A percentile compares a stretch with the other conserved stretches of the same genome.
Conservation (phyloP, 2,329 filamentous ascomycete genomes). For the Phialophora verrucosa region DNA sequence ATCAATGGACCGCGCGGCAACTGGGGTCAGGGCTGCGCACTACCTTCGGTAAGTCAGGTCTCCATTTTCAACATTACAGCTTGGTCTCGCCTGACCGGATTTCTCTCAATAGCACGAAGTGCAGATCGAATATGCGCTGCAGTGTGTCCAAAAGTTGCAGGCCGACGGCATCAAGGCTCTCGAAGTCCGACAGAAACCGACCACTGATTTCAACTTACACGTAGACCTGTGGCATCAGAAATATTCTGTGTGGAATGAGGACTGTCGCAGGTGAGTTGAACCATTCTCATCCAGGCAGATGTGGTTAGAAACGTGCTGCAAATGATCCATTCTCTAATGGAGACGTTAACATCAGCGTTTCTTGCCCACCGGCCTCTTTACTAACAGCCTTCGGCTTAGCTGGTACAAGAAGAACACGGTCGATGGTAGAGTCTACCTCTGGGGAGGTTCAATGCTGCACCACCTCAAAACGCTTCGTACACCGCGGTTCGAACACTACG, state of each 20-base stretch:
- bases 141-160: constrained; percentile 25
- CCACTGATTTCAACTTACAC: constrained; percentile 24
- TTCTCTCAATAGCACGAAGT: constrained; percentile 8
- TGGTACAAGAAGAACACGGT: constrained; percentile 25
- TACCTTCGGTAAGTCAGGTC: constrained; percentile 7
- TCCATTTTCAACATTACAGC: background rate
- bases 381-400: constrained; percentile 3
- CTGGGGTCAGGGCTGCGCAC: constrained; percentile 13
- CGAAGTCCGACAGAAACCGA: constrained; percentile 13
- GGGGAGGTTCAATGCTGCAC: constrained; percentile 23
- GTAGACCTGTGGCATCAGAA: constrained; percentile 22
- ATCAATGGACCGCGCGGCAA: constrained; percentile 18
- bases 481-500: constrained; percentile 45
- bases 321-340: too few species aligned
- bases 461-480: constrained; percentile 43
- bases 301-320: constrained; percentile 8
- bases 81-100: too few species aligned
- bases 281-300: constrained; percentile 43
- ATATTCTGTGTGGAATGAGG: constrained; percentile 19
- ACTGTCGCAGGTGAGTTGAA: constrained; percentile 27
- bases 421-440: constrained; percentile 20
- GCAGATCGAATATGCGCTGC: constrained; percentile 20
- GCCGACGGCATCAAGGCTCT: constrained; percentile 21
- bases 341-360: constrained; percentile 40
- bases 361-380: constrained; percentile 44